Conservation (phyloP, 257 asterid species). For the Solanum microdontum region DNA sequence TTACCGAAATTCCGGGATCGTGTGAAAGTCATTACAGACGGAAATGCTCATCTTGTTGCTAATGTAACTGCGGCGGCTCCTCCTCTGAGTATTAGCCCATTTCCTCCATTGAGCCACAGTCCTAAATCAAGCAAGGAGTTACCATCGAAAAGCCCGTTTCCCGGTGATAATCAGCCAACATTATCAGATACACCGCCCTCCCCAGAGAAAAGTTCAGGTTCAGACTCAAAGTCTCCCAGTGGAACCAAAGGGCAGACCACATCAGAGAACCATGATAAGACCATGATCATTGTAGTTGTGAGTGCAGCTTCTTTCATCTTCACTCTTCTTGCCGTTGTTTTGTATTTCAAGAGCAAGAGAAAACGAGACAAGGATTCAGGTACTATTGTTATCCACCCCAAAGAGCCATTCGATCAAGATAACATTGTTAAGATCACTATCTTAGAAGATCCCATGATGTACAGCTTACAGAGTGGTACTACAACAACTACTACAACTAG, state of each 20-base stretch:
- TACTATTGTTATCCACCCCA: conserved; percentile 28
- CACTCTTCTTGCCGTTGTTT: conserved; percentile 10
- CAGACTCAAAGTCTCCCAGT: conserved; percentile 2
- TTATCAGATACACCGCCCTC: conserved; percentile 8
- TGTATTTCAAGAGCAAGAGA: conserved; percentile 18
- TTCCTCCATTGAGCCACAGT: conserved; percentile 3
- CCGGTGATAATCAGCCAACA: conserved; percentile 6
- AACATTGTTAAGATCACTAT: conserved; percentile 24
- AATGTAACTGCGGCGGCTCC: background rate
- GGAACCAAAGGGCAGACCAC: background rate
- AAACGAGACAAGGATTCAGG: background rate
- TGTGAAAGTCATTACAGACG: conserved; percentile 38
- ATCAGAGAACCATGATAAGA: background rate
- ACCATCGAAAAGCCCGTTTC: background rate
- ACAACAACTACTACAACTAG: conserved; percentile 6
- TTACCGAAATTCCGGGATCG: conserved; percentile 41
- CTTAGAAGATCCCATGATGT: conserved; percentile 16
- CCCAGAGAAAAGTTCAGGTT: background rate
- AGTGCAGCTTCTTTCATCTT: conserved; percentile 15
- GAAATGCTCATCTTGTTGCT: conserved; percentile 20
- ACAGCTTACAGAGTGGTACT: conserved; percentile 3
- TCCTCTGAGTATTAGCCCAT: conserved; percentile 10
- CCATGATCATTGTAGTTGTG: conserved; percentile 8
- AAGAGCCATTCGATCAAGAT: conserved; percentile 22
- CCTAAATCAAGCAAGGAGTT: conserved; percentile 1